Base-by-base conservation (phyloP, 108 stramenopile species). In the Fragilariopsis cylindrus region DNA sequence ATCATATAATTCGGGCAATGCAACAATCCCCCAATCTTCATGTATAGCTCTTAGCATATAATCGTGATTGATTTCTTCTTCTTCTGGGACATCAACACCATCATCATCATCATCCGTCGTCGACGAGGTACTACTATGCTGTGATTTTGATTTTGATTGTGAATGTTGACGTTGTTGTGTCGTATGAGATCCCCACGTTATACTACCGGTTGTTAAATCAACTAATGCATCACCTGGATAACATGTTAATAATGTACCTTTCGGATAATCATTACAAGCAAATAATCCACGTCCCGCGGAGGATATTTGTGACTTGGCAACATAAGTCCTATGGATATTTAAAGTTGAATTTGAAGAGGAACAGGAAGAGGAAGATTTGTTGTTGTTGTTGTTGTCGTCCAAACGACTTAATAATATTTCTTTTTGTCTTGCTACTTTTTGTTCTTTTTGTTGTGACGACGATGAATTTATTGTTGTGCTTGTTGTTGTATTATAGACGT, bases 201-300 rank as follows among this genome's bases (percentile, higher is more conserved):
- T 66, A 52, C 19, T 50, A 15, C 21, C 48, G 30, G 18, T 39
- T 39, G 0, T 49, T 4, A 47, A 50, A 3, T 72, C 60, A 5
- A 72, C 60, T 39, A 72, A 7, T 9, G 21, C 58, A 18, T 72
- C 71, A 19, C 71, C 71, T 9, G 71, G 71, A 48, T 72, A 72
- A 44, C 71, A 72, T 58, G 71, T 72, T 11, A 72, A 44, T 4
- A 72, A 46, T 21, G 71, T 64, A 13, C 71, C 71, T 16, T 8
- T 42, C 4, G 71, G 71, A 60, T 30, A 72, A 39, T 72, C 57
- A 39, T 30, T 13, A 15, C 0, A 13, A 6, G 71, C 71, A 64
- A 72, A 72, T 3, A 72, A 18, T 6, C 71, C 71, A 39, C 57
- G 9, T 5, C 71, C 71, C 1, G 60, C 60, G 40, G 13, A 12